phyloP scores from a whole-genome alignment of 2,329 filamentous ascomycete species.

The Alternaria sp. region DNA sequence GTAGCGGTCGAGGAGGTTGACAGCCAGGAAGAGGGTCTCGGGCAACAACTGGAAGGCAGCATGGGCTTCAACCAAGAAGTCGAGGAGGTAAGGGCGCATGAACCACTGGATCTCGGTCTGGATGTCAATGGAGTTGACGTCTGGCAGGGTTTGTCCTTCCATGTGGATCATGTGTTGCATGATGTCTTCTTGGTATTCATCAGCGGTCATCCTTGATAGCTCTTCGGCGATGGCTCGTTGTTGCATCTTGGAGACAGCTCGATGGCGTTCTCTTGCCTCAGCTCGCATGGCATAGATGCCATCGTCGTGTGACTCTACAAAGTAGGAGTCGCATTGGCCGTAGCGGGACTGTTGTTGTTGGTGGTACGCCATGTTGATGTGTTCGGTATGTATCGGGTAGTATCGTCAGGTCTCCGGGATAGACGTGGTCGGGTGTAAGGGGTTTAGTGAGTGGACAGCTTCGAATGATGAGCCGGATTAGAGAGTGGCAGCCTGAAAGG shows the following conservation, averaged over 20 bases:
- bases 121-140: constrained; percentile 98
- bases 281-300: constrained; percentile 63
- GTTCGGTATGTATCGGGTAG: constrained; percentile 47
- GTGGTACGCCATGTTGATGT: constrained; percentile 63
- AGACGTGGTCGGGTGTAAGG: constrained; percentile 31
- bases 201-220: constrained; percentile 80
- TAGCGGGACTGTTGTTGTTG: constrained; percentile 60
- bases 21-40: constrained; percentile 92
- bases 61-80: constrained; percentile 97
- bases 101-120: constrained; percentile 99
- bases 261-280: constrained; percentile 75
- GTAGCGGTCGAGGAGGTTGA: constrained; percentile 96
- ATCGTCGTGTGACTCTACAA: constrained; percentile 67
- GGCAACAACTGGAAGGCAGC: constrained; percentile 92
- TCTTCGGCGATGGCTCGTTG: constrained; percentile 90
- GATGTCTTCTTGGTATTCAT: constrained; percentile 94
- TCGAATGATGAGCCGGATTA: constrained; percentile 50
- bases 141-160: constrained; percentile 93
- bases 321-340: constrained; percentile 72
- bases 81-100: constrained; percentile 97
- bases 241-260: constrained; percentile 78
- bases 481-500: constrained; percentile 59
- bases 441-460: constrained; percentile 51
- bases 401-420: constrained; percentile 56
- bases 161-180: constrained; percentile 93